phyloP scores from a whole-genome alignment of 805 yeast species.

The Metschnikowia lunata region DNA sequence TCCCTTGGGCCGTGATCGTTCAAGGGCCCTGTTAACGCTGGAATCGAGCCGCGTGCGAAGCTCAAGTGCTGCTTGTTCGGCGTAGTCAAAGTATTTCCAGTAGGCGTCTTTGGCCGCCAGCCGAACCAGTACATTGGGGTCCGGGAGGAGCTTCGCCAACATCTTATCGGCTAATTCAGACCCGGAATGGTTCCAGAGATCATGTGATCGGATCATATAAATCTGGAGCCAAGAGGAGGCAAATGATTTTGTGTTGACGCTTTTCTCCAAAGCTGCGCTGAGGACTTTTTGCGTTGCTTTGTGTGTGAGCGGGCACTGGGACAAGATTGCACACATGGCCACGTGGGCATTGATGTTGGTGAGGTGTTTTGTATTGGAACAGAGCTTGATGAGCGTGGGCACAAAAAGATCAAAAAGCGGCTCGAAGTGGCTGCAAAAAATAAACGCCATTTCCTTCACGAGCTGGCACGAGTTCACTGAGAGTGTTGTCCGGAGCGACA shows the following conservation, averaged over 20 bases:
- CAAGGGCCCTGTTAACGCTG: slow-evolving; percentile 54
- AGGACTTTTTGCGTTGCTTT: slow-evolving; percentile 49
- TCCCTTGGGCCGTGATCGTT: slow-evolving; percentile 47
- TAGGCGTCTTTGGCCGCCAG: slow-evolving; percentile 68
- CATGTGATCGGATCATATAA: slow-evolving; percentile 48
- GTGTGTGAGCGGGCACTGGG: slow-evolving; percentile 49
- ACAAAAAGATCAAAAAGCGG: slow-evolving; percentile 47
- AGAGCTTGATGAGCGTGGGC: slow-evolving; percentile 46
- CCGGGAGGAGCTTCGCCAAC: slow-evolving; percentile 59
- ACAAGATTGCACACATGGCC: slow-evolving; percentile 51
- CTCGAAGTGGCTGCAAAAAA: slow-evolving; percentile 40
- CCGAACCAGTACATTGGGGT: slow-evolving; percentile 77
- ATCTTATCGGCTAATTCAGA: slow-evolving; percentile 47
- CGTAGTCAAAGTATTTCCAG: slow-evolving; percentile 61
- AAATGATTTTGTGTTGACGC: slow-evolving; percentile 63
- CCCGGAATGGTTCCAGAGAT: slow-evolving; percentile 12
- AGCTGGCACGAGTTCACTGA: slow-evolving; percentile 72
- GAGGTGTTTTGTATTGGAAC: slow-evolving; percentile 60
- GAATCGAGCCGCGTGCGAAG: slow-evolving; percentile 39
- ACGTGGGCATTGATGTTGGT: slow-evolving; percentile 56
- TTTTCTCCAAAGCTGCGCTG: slow-evolving; percentile 61
- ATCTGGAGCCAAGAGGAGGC: slow-evolving; percentile 70
- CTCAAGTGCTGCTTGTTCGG: slow-evolving; percentile 48
- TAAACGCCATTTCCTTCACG: slow-evolving; percentile 59
- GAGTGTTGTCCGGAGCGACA: slow-evolving; percentile 80